Base-by-base conservation (phyloP, 2,329 filamentous ascomycete species). In the Exserohilum turcica region DNA sequence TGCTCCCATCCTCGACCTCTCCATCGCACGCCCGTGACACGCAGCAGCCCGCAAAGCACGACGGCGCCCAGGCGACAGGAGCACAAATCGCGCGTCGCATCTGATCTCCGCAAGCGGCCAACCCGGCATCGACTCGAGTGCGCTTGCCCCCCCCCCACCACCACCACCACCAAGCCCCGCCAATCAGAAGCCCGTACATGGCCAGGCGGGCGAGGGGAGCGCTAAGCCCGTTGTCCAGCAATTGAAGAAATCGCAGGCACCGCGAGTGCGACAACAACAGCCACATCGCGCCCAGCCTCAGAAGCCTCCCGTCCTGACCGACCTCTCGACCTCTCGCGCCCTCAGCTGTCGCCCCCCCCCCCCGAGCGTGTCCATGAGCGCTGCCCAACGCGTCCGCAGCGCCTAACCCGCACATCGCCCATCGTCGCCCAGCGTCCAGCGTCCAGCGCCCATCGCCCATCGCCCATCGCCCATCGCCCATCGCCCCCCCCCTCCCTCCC, bases 201-300 rank as follows among this genome's bases (percentile, higher is more conserved):
- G 62, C 62, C 61, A 67, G 65, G 60, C 59, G 63, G 59, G 63
- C 63, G 60, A 65, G 59, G 64, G 64, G 66, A 72, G 68, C 66
- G 70, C 69, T 70, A 71, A 68, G 70, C 56, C 64, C 51, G 62
- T 63, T 62, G 56, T 60, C 58, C 56, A 69, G 64, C 67, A 70
- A 68, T 71, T 70, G 67, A 70, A 66, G 65, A 69, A 69, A 67
- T 67, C 66, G 61, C 65, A 56, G 63, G 61, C 60, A 63, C 56
- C 57, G 57, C 67, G 59, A 24, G 4, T n/a, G n/a, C n/a, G n/a
- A n/a, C n/a, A n/a, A 48, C 64, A 40, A 49, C 54, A 46, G 57
- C 59, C 63, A 52, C 62, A 52, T 48, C 59, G 43, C 43, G 43
- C 49, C 43, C 21, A 19, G 32, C 28, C 24, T 21, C 24, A n/a